A percentile compares a stretch with the other conserved stretches of the same genome.
Conservation (phyloP, 2,329 filamentous ascomycete genomes). For the Simplicillium aogashimaense region DNA sequence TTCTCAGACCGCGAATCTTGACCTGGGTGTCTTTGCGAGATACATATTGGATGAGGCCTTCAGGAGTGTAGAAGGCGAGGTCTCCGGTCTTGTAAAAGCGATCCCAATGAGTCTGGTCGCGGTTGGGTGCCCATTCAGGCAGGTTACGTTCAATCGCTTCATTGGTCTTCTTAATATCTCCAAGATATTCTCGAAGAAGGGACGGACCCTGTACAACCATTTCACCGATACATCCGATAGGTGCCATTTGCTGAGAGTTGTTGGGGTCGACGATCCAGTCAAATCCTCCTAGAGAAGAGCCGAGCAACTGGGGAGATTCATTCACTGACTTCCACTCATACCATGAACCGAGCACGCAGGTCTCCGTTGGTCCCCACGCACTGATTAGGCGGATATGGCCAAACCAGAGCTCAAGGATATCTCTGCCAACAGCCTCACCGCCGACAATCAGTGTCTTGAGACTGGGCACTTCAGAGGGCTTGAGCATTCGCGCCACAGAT, state of each 20-base stretch:
- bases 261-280: constrained; percentile 4
- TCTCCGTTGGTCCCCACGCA: constrained; percentile 3
- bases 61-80: constrained; percentile 15
- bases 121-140: not conserved
- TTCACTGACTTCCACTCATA: not conserved
- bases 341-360: not conserved
- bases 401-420: not conserved
- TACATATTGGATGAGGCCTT: constrained; percentile 28
- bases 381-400: constrained; percentile 2
- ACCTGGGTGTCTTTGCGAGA: constrained; percentile 45
- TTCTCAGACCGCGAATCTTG: constrained; percentile 43
- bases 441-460: not conserved
- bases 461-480: not conserved
- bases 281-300: constrained; percentile 1
- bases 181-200: constrained; percentile 9
- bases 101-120: not conserved
- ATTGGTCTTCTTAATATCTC: constrained; percentile 7
- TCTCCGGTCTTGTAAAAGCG: constrained; percentile 14
- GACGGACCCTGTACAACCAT: constrained; percentile 9
- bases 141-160: constrained; percentile 12
- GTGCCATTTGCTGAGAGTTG: constrained; percentile 4
- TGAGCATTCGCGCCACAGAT: not conserved
- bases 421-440: not conserved
- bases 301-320: constrained; percentile 2
- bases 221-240: constrained; percentile 10